Conservation (phyloP, 192 early-diverging fungal genomes). For the Phycomyces blakesleeanus region DNA sequence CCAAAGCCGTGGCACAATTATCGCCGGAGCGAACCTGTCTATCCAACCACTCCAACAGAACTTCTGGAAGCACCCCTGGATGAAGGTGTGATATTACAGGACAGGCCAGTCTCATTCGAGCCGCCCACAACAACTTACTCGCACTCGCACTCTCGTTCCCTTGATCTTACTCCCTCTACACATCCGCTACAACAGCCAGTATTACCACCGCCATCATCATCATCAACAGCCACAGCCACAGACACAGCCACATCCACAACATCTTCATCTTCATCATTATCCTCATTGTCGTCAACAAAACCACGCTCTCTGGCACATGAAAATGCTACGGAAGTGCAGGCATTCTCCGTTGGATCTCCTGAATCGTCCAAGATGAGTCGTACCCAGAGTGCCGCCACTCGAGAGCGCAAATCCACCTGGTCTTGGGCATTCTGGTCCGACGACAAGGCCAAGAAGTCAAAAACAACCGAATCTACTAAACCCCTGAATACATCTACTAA, state of each 20-base stretch:
- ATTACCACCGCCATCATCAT: no score
- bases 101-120: constrained; percentile 1
- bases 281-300: neutral
- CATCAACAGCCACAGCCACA: no score
- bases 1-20: neutral
- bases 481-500: neutral
- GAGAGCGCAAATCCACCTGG: constrained; percentile 8
- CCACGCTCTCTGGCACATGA: no score
- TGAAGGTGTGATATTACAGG: constrained; percentile 6
- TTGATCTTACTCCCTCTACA: neutral
- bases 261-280: neutral
- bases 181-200: neutral
- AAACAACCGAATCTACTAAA: neutral
- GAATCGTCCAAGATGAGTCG: neutral
- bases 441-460: constrained; percentile 21
- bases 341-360: neutral
- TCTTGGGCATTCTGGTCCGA: constrained; percentile 19
- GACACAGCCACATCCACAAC: neutral
- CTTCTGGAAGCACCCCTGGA: constrained; percentile 3
- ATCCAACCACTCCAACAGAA: neutral
- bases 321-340: neutral
- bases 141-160: neutral
- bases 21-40: constrained; percentile 10
- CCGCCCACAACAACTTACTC: neutral
- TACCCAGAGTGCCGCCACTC: neutral